Base-by-base conservation (phyloP, 2,329 filamentous ascomycete species). In the Hypoxylon sp. region DNA sequence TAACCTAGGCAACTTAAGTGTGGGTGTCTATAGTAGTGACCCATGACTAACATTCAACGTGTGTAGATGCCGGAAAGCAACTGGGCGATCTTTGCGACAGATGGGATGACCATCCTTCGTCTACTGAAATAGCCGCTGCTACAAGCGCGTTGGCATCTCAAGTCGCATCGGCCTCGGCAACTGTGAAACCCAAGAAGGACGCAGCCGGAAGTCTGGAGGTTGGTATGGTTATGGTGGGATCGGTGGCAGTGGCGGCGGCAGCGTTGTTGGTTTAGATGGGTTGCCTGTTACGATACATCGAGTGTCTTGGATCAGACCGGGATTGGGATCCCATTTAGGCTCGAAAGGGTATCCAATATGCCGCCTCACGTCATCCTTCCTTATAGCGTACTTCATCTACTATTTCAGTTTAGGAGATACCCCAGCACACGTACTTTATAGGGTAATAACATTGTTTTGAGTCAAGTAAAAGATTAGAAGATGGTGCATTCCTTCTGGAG, bases 211-310 rank as follows among this genome's bases (percentile, higher is more conserved):
- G 13, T 13, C 5, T 55, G 6, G 51, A 55, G 22, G 51, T 52
- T 8, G 42, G 52, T 17, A 42, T 63, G 22, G 31, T 42, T 8
- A 56, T 63, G 59, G 51, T 33, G 6, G 59, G 59, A 51, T 52
- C 59, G 24, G 51, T 35, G 14, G 60, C 60, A 10, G 58, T 35
- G 10, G 60, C 52, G 4, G 58, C 50, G 14, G 56, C 33, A 44
- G 24, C 33, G 24, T 11, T 56, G n/a, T n/a, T 63, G 33, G 29
- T 63, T 44, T 63, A 56, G 33, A 17, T 22, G 6, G 9, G n/a
- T 14, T 31, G 9, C 8, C 13, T 14, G n/a, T 33, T 14, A n/a
- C 22, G 13, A 46, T 33, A 46, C 26, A 31, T 31, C 6, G 47
- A 11, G 13, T 9, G 47, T 9, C 24, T 29, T 5, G 14, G 37